Conservation (phyloP, 2,329 filamentous ascomycete genomes). For the Botrytis fragariae region DNA sequence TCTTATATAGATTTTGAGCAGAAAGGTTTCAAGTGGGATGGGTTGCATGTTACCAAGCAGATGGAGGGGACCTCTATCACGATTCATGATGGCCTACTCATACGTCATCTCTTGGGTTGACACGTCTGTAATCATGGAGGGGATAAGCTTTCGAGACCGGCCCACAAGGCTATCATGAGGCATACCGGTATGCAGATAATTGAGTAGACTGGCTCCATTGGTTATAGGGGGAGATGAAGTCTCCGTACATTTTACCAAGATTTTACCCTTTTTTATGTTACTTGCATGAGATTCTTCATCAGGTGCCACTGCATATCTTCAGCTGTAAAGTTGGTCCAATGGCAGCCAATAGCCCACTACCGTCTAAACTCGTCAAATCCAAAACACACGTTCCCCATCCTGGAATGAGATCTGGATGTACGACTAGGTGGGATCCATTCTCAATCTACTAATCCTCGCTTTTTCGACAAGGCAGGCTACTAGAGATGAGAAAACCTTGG, state of each 20-base stretch:
- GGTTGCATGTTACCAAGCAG: neutral
- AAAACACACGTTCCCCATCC: neutral
- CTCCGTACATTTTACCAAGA: neutral
- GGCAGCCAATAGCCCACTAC: neutral
- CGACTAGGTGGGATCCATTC: neutral
- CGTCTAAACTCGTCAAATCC: neutral
- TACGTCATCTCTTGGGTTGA: conserved; percentile 4
- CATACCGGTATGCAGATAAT: accelerated
- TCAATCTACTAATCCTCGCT: neutral
- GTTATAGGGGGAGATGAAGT: neutral
- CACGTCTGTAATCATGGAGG: neutral
- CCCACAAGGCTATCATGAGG: neutral
- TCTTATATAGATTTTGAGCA: too few relatives aligned
- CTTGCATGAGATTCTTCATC: neutral
- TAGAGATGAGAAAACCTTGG: neutral
- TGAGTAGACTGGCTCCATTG: neutral
- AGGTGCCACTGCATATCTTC: neutral
- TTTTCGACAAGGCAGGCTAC: neutral
- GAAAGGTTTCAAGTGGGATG: too few relatives aligned
- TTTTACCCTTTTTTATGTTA: neutral
- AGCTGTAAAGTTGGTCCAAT: neutral
- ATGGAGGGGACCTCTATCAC: neutral
- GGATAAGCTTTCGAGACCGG: neutral
- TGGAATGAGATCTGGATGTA: neutral
- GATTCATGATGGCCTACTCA: neutral